A percentile compares a stretch with the other conserved stretches of the same genome.
Evolutionary conservation across 176 grass and related monocot species (phyloP).

Genomic region (Eleusine indica): DNA sequence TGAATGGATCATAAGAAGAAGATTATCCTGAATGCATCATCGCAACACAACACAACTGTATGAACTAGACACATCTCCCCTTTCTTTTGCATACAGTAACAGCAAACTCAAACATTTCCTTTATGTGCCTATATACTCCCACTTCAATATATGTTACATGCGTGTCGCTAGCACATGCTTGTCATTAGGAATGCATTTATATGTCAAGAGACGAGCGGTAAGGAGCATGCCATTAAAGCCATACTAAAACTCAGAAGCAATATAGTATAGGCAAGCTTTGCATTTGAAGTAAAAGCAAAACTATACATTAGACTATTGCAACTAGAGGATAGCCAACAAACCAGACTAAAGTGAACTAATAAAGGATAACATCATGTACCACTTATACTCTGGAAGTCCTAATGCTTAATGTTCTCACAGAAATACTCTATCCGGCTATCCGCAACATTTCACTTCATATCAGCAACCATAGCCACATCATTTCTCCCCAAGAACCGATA

Average conservation of each 20-base stretch:
- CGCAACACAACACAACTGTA: slow-evolving; percentile 11
- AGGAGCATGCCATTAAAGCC: slow-evolving; percentile 3
- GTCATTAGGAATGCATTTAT: neutral
- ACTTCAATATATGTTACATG: neutral
- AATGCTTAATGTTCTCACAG: slow-evolving; percentile 1
- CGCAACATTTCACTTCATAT: neutral
- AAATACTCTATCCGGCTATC: too few species aligned
- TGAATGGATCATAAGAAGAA: slow-evolving; percentile 28
- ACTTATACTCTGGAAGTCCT: neutral
- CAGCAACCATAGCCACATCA: neutral
- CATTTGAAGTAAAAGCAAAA: neutral
- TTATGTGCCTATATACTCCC: neutral
- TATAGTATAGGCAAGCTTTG: neutral
- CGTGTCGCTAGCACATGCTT: neutral
- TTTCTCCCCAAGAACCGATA: neutral
- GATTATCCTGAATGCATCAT: slow-evolving; percentile 18
- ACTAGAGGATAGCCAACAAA: neutral
- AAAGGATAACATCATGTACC: neutral
- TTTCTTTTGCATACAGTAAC: slow-evolving; percentile 11
- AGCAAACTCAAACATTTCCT: neutral
- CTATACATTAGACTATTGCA: neutral
- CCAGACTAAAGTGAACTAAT: slow-evolving; percentile 8
- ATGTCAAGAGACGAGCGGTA: neutral
- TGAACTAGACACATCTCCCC: neutral
- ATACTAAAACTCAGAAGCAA: neutral